phyloP scores from a whole-genome alignment of 2,329 filamentous ascomycete genomes.

The Furcasterigmium sp. region DNA sequence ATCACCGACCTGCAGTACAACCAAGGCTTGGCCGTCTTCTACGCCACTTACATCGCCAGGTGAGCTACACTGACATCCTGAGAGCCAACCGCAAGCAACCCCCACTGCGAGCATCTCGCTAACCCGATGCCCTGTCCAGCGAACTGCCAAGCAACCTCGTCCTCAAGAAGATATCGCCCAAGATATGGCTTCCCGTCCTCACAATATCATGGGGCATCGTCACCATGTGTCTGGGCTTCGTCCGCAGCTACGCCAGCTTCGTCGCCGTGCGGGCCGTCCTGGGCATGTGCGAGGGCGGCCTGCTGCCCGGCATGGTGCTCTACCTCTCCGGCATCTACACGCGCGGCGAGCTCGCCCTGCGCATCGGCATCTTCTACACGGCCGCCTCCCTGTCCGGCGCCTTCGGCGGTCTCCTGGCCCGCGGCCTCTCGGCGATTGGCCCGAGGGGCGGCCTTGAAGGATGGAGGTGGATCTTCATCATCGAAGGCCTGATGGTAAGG shows the following conservation, averaged over 20 bases:
- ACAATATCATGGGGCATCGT: constrained; percentile 53
- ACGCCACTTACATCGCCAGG: constrained; percentile 59
- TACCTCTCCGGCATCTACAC: constrained; percentile 61
- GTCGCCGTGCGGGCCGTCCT: constrained; percentile 56
- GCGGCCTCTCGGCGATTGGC: constrained; percentile 56
- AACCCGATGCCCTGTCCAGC: too few species aligned
- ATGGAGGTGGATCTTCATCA: constrained; percentile 60
- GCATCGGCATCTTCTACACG: constrained; percentile 65
- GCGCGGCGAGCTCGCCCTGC: constrained; percentile 52
- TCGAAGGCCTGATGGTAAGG: constrained; percentile 50
- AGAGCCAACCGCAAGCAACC: background rate
- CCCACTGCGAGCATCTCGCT: constrained; percentile 4
- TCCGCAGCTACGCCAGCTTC: constrained; percentile 50
- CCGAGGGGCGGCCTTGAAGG: constrained; percentile 44
- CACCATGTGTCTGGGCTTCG: constrained; percentile 52
- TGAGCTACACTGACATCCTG: constrained; percentile 16
- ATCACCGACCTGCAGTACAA: constrained; percentile 60
- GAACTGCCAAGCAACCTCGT: constrained; percentile 61
- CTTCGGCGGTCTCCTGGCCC: constrained; percentile 58
- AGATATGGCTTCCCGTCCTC: constrained; percentile 54
- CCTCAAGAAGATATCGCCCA: constrained; percentile 55
- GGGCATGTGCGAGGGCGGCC: constrained; percentile 58
- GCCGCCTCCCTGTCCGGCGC: constrained; percentile 60
- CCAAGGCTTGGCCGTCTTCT: constrained; percentile 59
- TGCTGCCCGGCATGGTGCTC: constrained; percentile 63